Evolutionary conservation across 2,329 filamentous ascomycete genomes (phyloP).

Genomic region (Rachicladosporium sp.): DNA sequence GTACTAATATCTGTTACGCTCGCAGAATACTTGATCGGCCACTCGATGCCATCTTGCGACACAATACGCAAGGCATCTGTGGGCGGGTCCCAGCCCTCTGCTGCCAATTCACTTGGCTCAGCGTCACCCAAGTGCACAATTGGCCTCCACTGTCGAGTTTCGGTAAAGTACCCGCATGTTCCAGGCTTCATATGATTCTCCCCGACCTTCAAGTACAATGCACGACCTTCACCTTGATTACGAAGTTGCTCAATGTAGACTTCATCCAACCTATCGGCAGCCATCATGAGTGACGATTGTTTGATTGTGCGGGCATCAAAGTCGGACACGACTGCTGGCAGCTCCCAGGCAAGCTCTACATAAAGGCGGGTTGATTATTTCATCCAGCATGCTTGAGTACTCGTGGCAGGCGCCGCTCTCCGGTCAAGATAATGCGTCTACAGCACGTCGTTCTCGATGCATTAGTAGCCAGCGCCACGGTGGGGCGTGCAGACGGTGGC

Average conservation of each 20-base stretch:
- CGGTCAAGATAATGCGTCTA: too few species aligned
- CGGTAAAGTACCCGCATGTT: conserved; percentile 1
- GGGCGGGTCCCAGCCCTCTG: background rate
- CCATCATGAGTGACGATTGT: too few species aligned
- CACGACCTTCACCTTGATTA: background rate
- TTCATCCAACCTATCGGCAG: background rate
- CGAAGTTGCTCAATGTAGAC: background rate
- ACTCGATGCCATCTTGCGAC: background rate
- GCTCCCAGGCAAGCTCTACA: too few species aligned
- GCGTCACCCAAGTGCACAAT: background rate
- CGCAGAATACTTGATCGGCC: background rate
- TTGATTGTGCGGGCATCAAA: too few species aligned
- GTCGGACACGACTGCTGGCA: too few species aligned
- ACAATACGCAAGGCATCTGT: background rate
- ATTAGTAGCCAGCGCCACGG: too few species aligned
- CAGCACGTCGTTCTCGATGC: too few species aligned
- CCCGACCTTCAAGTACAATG: background rate
- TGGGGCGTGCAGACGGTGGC: too few species aligned
- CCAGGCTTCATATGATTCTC: background rate
- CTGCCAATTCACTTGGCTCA: background rate
- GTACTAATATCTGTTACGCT: background rate
- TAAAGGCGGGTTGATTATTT: too few species aligned
- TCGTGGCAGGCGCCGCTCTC: too few species aligned
- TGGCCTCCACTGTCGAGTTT: background rate
- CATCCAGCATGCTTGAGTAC: too few species aligned